These are phyloP conservation scores for Chrysoporthe austroafricana DNA, from an alignment of 2,329 filamentous ascomycete species.

Conservation along the genomic window DNA sequence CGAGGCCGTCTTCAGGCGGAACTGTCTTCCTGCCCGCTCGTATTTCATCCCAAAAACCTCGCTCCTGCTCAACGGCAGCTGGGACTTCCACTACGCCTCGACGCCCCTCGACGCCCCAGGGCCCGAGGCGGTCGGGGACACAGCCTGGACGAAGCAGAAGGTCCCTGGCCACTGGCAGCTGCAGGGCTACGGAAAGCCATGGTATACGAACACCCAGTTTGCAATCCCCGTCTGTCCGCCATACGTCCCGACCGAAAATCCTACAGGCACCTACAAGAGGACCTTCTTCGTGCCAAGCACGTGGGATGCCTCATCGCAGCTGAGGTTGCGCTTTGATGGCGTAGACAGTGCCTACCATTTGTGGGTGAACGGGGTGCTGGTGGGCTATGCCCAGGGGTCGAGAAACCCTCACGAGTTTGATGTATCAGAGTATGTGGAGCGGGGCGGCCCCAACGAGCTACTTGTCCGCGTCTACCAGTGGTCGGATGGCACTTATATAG, in stretches of 20 bases:
- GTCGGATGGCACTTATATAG: slow-evolving; percentile 70
- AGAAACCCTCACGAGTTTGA: slow-evolving; percentile 74
- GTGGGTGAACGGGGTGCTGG: slow-evolving; percentile 65
- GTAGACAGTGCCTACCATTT: slow-evolving; percentile 74
- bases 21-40: slow-evolving; percentile 55
- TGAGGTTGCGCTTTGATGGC: slow-evolving; percentile 70
- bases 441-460: slow-evolving; percentile 54
- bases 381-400: slow-evolving; percentile 72
- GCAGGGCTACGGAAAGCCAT: slow-evolving; percentile 67
- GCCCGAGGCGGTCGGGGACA: slow-evolving; percentile 33
- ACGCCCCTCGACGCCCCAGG: slow-evolving; percentile 52
- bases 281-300: slow-evolving; percentile 56
- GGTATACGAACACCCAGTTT: slow-evolving; percentile 71
- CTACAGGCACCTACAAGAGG: slow-evolving; percentile 65
- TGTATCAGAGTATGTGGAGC: slow-evolving; percentile 52
- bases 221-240: slow-evolving; percentile 70
- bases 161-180: slow-evolving; percentile 74
- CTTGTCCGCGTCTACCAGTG: slow-evolving; percentile 72
- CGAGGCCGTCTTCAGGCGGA: slow-evolving; percentile 55
- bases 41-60: slow-evolving; percentile 57
- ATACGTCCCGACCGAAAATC: slow-evolving; percentile 63
- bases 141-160: slow-evolving; percentile 53
- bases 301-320: slow-evolving; percentile 50
- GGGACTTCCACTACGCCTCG: slow-evolving; percentile 58
- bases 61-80: slow-evolving; percentile 57